phyloP scores from a whole-genome alignment of 192 early-diverging fungal genomes.

The Lobosporangium transversale region DNA sequence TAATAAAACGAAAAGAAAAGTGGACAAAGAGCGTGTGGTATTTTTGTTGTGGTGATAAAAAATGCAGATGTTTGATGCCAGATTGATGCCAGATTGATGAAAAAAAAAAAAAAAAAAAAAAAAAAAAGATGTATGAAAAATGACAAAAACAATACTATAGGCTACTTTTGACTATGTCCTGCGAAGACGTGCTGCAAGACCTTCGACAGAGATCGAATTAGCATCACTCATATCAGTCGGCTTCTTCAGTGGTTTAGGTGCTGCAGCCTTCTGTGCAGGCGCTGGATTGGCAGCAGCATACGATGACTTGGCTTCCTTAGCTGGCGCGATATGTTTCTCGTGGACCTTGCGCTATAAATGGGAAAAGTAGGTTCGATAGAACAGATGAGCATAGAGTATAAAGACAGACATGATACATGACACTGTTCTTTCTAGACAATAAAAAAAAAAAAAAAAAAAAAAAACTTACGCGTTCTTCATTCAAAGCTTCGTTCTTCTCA shows the following conservation, averaged over 20 bases:
- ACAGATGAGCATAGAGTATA: neutral
- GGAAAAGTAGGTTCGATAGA: no score
- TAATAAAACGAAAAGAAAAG: no score
- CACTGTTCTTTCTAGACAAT: no score
- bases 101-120: neutral
- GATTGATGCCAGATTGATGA: no score
- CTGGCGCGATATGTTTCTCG: constrained; percentile 56
- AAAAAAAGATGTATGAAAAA: neutral
- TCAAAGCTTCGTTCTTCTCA: constrained; percentile 59
- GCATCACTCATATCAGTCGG: constrained; percentile 42
- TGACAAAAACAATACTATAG: neutral
- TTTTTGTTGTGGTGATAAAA: no score
- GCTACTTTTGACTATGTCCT: constrained; percentile 9
- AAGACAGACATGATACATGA: neutral
- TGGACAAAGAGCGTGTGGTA: no score
- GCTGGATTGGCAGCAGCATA: constrained; percentile 51
- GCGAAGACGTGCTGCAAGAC: constrained; percentile 39
- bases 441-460: constrained; percentile 1
- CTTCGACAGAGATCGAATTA: constrained; percentile 37
- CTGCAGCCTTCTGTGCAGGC: constrained; percentile 46
- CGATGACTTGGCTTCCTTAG: constrained; percentile 54
- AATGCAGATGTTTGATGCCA: no score
- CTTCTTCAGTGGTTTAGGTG: constrained; percentile 41
- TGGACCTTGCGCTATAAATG: constrained; percentile 63
- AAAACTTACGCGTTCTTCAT: constrained; percentile 63